phyloP scores from a whole-genome alignment of 768 basidiomycete genomes.

The Suillus hirtellus region DNA sequence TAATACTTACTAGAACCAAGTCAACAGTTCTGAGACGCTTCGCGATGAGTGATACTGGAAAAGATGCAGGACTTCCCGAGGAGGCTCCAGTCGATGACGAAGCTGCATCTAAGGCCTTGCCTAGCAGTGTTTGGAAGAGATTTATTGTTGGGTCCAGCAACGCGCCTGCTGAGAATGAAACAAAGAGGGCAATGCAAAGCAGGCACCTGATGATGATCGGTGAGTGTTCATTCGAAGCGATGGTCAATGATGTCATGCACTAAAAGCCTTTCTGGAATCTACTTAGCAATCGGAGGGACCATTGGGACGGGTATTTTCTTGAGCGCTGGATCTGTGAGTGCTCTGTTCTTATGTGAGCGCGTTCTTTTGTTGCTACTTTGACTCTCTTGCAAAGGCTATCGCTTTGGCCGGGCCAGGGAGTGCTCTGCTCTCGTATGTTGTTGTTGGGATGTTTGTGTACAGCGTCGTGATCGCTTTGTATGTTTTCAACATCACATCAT shows the following conservation, averaged over 20 bases:
- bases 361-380: not conserved
- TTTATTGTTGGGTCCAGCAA: constrained; percentile 18
- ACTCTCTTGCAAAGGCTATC: constrained; percentile 39
- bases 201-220: constrained; percentile 47
- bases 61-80: not conserved
- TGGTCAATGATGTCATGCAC: not conserved
- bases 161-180: constrained; percentile 23
- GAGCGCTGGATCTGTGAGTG: constrained; percentile 53
- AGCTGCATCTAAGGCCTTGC: not conserved
- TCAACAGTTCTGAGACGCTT: not conserved
- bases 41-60: not conserved
- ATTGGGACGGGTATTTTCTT: constrained; percentile 65
- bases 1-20: not conserved
- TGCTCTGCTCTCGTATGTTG: constrained; percentile 58
- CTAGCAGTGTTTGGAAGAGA: constrained; percentile 22
- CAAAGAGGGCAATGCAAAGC: constrained; percentile 42
- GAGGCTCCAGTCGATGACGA: not conserved
- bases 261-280: not conserved
- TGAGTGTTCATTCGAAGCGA: constrained; percentile 15
- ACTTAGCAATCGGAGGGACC: constrained; percentile 52
- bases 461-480: constrained; percentile 61
- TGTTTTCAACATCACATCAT: constrained; percentile 13
- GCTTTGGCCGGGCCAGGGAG: constrained; percentile 60
- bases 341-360: not conserved
- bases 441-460: constrained; percentile 61